phyloP scores from a whole-genome alignment of 2,329 filamentous ascomycete genomes.

The Lachnellula occidentalis region DNA sequence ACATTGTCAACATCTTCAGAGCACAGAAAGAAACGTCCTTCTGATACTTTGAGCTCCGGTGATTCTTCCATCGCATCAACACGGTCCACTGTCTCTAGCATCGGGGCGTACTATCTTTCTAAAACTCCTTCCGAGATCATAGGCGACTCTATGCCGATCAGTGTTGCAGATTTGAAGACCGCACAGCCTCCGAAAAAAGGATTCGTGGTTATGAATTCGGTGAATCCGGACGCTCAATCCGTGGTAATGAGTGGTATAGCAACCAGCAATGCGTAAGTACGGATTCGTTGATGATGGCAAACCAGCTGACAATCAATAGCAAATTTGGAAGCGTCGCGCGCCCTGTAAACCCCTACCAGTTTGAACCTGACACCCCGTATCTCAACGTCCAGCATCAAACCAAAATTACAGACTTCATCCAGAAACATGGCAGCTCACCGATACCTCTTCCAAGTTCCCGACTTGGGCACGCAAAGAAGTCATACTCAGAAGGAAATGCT shows the following conservation, averaged over 20 bases:
- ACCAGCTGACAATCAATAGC: conserved; percentile 3
- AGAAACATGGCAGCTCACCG: conserved; percentile 6
- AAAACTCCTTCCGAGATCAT: conserved; percentile 19
- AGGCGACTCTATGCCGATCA: conserved; percentile 24
- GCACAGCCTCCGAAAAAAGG: not conserved
- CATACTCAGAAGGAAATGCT: conserved; percentile 18
- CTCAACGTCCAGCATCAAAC: conserved; percentile 15
- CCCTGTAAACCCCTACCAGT: conserved; percentile 20
- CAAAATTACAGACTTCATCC: conserved; percentile 23
- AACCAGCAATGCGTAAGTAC: not conserved
- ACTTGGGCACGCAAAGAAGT: conserved; percentile 19
- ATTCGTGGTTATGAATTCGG: not conserved
- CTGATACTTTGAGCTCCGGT: conserved; percentile 2
- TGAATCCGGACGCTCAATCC: not conserved
- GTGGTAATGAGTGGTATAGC: not conserved
- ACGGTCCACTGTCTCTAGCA: conserved; percentile 10
- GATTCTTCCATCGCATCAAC: not conserved
- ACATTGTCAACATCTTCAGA: conserved; percentile 2
- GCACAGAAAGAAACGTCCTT: not conserved
- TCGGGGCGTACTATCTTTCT: conserved; percentile 6
- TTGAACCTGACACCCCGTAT: conserved; percentile 25
- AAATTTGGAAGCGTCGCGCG: conserved; percentile 1
- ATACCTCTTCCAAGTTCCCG: conserved; percentile 9
- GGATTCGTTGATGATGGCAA: not conserved
- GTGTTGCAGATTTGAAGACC: conserved; percentile 4